phyloP scores from a whole-genome alignment of 331 rosid species.

The Erythrophleum ivorense region DNA sequence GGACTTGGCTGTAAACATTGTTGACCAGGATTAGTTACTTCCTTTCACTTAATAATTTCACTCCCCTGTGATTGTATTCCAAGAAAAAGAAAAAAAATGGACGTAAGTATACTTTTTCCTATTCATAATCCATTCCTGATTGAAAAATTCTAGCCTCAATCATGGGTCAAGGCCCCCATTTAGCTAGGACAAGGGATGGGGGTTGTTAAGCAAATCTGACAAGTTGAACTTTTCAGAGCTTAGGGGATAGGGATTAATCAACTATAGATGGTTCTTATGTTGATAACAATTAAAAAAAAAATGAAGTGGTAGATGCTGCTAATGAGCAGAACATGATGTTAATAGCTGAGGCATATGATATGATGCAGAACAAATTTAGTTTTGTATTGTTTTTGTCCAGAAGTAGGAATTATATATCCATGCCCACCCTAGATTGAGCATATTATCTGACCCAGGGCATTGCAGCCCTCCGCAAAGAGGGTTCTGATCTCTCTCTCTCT shows the following conservation, averaged over 20 bases:
- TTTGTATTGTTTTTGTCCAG: not conserved
- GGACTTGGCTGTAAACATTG: not conserved
- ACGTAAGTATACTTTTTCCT: not conserved
- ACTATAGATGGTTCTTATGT: conserved; percentile 16
- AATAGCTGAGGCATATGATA: not conserved
- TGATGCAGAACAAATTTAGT: not conserved
- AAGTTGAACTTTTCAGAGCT: conserved; percentile 17
- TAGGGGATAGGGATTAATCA: conserved; percentile 7
- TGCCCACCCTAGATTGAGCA: not conserved
- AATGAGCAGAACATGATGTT: conserved; percentile 5
- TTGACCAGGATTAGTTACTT: not conserved
- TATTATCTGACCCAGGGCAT: not conserved
- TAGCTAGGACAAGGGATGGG: not conserved
- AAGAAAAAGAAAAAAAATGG: not conserved
- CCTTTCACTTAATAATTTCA: not conserved
- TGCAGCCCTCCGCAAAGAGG: not conserved
- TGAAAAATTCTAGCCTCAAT: conserved; percentile 6
- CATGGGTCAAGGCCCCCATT: not conserved
- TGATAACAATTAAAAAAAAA: not conserved
- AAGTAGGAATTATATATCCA: not conserved
- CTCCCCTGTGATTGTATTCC: not conserved
- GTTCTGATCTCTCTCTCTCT: not conserved
- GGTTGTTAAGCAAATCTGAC: not conserved
- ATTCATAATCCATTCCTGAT: not conserved
- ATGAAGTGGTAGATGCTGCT: not conserved